A percentile compares a stretch with the other conserved stretches of the same genome.
phyloP scores from a whole-genome alignment of 345 rosid species.

The Hibiscus mutabilis region DNA sequence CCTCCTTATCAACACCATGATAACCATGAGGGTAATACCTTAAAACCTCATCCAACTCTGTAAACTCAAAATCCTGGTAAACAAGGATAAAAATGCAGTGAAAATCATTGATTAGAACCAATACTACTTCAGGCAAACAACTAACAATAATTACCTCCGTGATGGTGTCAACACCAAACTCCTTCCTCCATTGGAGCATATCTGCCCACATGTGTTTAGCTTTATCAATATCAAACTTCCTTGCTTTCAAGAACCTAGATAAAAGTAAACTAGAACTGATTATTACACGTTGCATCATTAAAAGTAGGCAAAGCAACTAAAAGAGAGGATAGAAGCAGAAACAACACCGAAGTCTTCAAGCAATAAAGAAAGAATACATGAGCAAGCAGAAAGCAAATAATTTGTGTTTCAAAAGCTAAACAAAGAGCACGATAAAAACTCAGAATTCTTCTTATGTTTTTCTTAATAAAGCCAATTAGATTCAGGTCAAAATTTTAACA shows the following conservation, averaged over 20 bases:
- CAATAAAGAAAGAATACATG: background rate
- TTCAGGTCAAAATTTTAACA: background rate
- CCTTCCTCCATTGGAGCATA: constrained; percentile 93
- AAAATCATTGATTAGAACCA: background rate
- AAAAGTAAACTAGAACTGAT: background rate
- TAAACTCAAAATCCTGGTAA: constrained; percentile 82
- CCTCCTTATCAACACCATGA: constrained; percentile 98
- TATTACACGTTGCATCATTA: background rate
- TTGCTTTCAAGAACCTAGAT: constrained; percentile 80
- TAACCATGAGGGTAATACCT: constrained; percentile 83
- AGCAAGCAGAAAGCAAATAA: background rate
- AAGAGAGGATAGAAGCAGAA: background rate
- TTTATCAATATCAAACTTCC: constrained; percentile 83
- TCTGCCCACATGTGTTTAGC: constrained; percentile 98
- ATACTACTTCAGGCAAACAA: constrained; percentile 13
- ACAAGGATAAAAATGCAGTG: constrained; percentile 11
- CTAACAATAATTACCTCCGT: constrained; percentile 45
- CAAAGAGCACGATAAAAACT: background rate
- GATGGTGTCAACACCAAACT: constrained; percentile 75
- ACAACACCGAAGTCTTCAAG: background rate
- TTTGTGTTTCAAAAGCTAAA: background rate
- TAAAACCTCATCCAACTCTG: constrained; percentile 71
- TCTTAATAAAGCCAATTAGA: background rate
- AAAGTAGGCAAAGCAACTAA: background rate
- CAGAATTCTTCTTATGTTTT: background rate